phyloP scores from a whole-genome alignment of 352 stramenopile genomes.

The Thalassiosira hispida region DNA sequence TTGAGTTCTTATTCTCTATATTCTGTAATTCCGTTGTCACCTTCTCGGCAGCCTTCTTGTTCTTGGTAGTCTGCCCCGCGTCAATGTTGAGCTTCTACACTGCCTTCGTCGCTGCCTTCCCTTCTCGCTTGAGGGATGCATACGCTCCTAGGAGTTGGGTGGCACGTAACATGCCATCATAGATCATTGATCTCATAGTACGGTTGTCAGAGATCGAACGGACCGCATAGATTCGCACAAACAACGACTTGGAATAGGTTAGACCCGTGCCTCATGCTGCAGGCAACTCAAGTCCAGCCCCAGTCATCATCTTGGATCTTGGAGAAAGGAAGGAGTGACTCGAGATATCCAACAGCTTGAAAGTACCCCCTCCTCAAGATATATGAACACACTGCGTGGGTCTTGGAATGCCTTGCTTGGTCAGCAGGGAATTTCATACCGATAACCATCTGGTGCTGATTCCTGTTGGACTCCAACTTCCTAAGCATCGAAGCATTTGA shows the following conservation, averaged over 20 bases:
- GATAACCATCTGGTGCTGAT: neutral
- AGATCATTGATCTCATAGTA: neutral
- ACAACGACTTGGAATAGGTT: neutral
- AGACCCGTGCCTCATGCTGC: neutral
- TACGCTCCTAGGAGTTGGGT: neutral
- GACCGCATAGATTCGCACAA: neutral
- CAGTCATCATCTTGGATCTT: constrained; percentile 5
- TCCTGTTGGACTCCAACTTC: neutral
- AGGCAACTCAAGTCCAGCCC: neutral
- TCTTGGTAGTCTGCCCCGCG: neutral
- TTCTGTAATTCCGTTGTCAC: neutral
- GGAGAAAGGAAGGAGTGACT: constrained; percentile 8
- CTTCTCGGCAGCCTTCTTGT: neutral
- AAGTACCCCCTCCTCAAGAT: constrained; percentile 3
- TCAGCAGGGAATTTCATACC: neutral
- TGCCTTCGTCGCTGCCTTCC: neutral
- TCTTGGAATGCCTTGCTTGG: constrained; percentile 8
- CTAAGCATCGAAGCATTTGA: neutral
- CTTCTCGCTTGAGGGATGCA: neutral
- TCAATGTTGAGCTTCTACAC: neutral
- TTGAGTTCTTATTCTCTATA: neutral
- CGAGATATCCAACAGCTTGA: neutral
- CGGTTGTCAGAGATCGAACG: neutral
- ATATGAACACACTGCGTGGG: constrained; percentile 1
- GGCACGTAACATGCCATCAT: constrained; percentile 15